Conservation (phyloP, 257 asterid genomes). For the Solanum gracilifrons region DNA sequence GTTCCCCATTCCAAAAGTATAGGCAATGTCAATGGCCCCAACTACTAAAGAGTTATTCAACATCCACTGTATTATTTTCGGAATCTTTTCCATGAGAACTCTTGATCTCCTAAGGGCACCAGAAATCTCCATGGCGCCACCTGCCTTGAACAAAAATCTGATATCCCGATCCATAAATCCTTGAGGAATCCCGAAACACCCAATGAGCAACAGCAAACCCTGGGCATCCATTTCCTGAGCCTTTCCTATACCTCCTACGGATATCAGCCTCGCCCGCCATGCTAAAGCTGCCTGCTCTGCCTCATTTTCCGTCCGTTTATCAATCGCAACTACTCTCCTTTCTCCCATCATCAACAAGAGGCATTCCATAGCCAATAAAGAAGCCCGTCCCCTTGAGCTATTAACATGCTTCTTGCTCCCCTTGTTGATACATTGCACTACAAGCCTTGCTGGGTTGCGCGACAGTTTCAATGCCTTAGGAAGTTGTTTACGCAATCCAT, state of each 20-base stretch:
- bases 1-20: slow-evolving; percentile 55
- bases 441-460: slow-evolving; percentile 45
- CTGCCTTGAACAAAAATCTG: slow-evolving; percentile 40
- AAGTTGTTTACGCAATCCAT: slow-evolving; percentile 52
- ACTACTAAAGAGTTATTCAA: slow-evolving; percentile 48
- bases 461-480: slow-evolving; percentile 57
- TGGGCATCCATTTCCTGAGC: slow-evolving; percentile 64
- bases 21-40: slow-evolving; percentile 56
- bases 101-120: slow-evolving; percentile 40
- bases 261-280: slow-evolving; percentile 62
- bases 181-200: slow-evolving; percentile 57
- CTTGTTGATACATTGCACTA: slow-evolving; percentile 53
- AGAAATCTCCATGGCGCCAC: slow-evolving; percentile 49
- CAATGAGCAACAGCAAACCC: slow-evolving; percentile 60
- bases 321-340: slow-evolving; percentile 13
- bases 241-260: slow-evolving; percentile 51
- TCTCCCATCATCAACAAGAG: slow-evolving; percentile 40
- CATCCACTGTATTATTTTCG: slow-evolving; percentile 52
- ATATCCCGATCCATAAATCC: slow-evolving; percentile 40
- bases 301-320: slow-evolving; percentile 27
- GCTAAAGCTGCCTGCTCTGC: slow-evolving; percentile 45
- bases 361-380: slow-evolving; percentile 63
- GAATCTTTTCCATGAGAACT: slow-evolving; percentile 37
- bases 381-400: slow-evolving; percentile 54
- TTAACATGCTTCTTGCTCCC: slow-evolving; percentile 40